Evolutionary conservation across 176 grass and related monocot genomes (phyloP), one percentile per base, ranked within the genome.

Genomic region (Oryza coarctata): DNA sequence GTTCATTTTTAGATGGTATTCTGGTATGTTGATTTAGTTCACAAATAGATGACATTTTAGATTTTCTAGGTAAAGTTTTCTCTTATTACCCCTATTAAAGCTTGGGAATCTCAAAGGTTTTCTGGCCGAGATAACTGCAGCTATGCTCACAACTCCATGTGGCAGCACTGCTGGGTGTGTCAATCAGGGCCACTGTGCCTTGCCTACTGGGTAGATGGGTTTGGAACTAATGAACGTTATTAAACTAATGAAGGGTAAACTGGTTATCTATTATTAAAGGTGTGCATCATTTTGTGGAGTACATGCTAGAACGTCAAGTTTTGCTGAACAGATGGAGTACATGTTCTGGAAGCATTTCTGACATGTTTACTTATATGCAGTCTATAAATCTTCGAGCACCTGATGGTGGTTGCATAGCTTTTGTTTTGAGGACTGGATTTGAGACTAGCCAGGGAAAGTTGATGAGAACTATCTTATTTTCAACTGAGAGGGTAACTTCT

Each of bases 391-490:
- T 99, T 77, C 94, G 84, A 87, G 77, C 93, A 76, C 96, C 93
- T 86, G 96, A 99, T 83, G 96, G 96, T 63, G 96, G 96, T 44
- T 99, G 96, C 40, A 12, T 99, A 73, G 93, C 96, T 80, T 95
- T 90, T 88, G 96, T 99, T 70, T 80, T 99, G 81, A 93, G 96
- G 68, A 99, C 96, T 71, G 96, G 96, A 87, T 99, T 99, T 82
- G 96, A 99, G 93, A 99, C 96, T 68, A 99, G 93, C 74, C 96
- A 99, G 87, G 96, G 96, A 58, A 99, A 99, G 83, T 82, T 99
- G 84, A 99, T 99, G 96, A 81, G 96, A 88, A 99, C 96, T 40
- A 99, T 99, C 35, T 90, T 99, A 82, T 99, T 99, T 91, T 99
- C 96, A 55, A 99, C 96, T 69, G 96, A 99, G 66, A 95, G 96